Evolutionary conservation across 2,329 filamentous ascomycete species (phyloP).

Genomic region (Ophiostoma himal-ulmi): DNA sequence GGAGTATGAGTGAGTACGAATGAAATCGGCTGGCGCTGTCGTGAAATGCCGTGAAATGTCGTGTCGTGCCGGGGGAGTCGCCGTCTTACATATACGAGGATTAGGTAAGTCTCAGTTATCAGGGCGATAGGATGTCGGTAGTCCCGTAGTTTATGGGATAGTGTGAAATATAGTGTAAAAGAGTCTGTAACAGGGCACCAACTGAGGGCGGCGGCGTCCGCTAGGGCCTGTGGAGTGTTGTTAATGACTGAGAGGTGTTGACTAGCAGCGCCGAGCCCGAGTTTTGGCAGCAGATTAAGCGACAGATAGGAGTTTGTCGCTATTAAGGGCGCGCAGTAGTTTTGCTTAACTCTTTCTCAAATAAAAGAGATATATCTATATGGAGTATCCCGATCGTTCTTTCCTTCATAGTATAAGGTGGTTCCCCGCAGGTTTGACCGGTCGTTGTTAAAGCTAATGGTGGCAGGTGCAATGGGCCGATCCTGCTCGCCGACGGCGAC

Average conservation of each 20-base stretch:
- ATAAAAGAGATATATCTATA: background rate
- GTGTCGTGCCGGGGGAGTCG: constrained; percentile 3
- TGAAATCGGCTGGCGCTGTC: background rate
- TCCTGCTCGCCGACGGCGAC: constrained; percentile 7
- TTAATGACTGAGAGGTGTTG: constrained; percentile 6
- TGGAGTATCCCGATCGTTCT: background rate
- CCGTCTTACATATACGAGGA: constrained; percentile 1
- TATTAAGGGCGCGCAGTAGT: background rate
- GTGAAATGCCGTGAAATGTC: background rate
- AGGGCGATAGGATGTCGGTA: background rate
- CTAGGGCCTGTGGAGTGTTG: constrained; percentile 13
- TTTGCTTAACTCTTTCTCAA: background rate
- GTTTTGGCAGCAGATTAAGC: background rate
- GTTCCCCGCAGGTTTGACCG: background rate
- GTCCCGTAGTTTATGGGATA: background rate
- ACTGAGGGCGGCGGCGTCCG: background rate
- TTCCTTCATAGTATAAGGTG: background rate
- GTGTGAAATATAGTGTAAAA: background rate
- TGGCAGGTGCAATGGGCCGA: background rate
- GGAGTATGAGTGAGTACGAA: background rate
- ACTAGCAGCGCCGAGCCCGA: constrained; percentile 4
- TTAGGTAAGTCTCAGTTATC: background rate
- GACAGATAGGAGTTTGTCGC: constrained; percentile 5
- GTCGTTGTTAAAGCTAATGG: background rate
- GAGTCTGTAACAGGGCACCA: background rate